Conservation (phyloP, 208 protist species). For the Acanthamoeba healyi region DNA sequence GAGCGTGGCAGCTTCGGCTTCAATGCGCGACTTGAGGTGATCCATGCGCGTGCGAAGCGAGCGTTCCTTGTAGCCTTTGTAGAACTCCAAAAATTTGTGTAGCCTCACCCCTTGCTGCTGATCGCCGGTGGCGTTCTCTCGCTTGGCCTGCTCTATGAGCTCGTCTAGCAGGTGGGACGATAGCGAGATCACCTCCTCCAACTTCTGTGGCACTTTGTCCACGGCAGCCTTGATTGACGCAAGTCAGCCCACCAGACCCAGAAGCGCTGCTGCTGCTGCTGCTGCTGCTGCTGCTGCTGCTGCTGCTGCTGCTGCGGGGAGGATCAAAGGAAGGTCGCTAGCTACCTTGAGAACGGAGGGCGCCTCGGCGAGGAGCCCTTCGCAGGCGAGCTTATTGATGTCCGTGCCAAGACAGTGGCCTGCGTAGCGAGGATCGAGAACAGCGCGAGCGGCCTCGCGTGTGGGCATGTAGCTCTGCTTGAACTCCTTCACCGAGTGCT, state of each 20-base stretch:
- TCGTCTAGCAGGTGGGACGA: conserved; percentile 52
- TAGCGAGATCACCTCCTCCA: conserved; percentile 43
- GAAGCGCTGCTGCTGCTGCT: not conserved
- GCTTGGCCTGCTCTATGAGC: conserved; percentile 11
- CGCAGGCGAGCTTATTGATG: conserved; percentile 58
- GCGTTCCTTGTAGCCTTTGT: conserved; percentile 45
- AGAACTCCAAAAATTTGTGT: conserved; percentile 56
- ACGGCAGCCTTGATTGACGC: not conserved
- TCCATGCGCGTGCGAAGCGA: conserved; percentile 39
- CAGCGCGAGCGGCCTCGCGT: not conserved
- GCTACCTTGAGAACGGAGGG: conserved; percentile 29
- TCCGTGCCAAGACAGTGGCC: conserved; percentile 59
- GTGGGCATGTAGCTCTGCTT: conserved; percentile 59
- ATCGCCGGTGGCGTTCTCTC: conserved; percentile 13
- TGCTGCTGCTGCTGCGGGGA: not conserved
- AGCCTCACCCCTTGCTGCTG: conserved; percentile 1
- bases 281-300: too few relatives aligned
- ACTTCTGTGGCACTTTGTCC: conserved; percentile 47
- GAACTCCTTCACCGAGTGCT: conserved; percentile 54
- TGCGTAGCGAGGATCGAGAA: conserved; percentile 19
- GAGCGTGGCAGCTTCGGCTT: conserved; percentile 28
- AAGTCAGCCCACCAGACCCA: not conserved
- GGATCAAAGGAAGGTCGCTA: not conserved
- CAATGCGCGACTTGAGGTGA: not conserved
- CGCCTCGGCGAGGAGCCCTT: conserved; percentile 24